A percentile compares a stretch with the other conserved stretches of the same genome.
Conservation (phyloP, 1,139 yeast species). For the Ogataea hybrid region DNA sequence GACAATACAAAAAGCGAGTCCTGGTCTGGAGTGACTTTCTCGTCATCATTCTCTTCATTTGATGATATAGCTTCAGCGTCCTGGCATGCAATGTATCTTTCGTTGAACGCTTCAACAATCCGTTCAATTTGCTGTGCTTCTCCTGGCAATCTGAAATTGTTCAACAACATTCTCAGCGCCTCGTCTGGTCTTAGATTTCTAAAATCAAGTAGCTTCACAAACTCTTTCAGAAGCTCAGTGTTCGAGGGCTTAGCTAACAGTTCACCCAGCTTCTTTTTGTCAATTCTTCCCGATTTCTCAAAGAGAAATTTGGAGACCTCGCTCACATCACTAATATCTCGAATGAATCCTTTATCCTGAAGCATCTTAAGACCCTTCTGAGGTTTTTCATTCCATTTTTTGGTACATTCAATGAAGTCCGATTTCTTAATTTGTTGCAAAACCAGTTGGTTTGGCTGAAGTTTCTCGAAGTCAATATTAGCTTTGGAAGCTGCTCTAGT, state of each 20-base stretch:
- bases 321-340: constrained; percentile 46
- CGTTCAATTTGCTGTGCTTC: constrained; percentile 96
- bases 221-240: constrained; percentile 55
- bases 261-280: constrained; percentile 87
- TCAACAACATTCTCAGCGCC: constrained; percentile 78
- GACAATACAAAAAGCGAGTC: constrained; percentile 73
- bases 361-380: constrained; percentile 67
- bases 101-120: constrained; percentile 83
- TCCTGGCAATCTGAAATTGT: constrained; percentile 90
- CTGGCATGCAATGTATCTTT: constrained; percentile 68
- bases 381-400: constrained; percentile 74
- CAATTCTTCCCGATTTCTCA: constrained; percentile 75
- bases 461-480: constrained; percentile 22
- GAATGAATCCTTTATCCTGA: constrained; percentile 62
- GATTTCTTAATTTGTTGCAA: constrained; percentile 59
- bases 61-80: constrained; percentile 10
- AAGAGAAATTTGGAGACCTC: constrained; percentile 77
- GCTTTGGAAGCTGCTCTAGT: constrained; percentile 36
- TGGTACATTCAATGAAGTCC: constrained; percentile 72
- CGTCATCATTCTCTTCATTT: constrained; percentile 21
- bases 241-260: constrained; percentile 76
- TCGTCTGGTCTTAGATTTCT: constrained; percentile 83
- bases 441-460: constrained; percentile 35
- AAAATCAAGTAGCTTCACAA: constrained; percentile 74
- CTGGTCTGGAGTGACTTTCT: constrained; percentile 59